Base-by-base conservation (phyloP, 805 yeast species). In the Saccharomycopsis sp. region DNA sequence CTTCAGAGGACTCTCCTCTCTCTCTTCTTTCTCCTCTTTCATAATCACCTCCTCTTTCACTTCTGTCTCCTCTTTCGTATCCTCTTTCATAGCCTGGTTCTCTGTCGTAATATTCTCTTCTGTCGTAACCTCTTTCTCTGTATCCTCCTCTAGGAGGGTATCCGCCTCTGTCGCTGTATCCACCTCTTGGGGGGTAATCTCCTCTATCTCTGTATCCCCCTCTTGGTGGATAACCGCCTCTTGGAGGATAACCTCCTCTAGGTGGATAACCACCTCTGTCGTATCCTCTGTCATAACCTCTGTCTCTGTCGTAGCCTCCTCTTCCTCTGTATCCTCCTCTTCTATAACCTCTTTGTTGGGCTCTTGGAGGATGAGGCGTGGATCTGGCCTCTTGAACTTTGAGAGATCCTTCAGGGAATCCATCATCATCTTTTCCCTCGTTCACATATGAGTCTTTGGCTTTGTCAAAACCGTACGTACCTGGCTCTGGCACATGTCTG, bases 361-460 rank as follows among this genome's bases (percentile, higher is more conserved):
- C 52, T 52, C 59, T 42, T 47, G 59, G 60, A 24, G 63, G 62
- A 54, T 59, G 61, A 35, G 61, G 61, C 5, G 58, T 59, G 15
- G 62, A 58, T 42, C 57, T 52, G 7, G 63, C 63, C 41, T 62
- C 29, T 47, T 61, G 63, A 9, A 61, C 59, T 5, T 25, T 29
- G 52, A 61, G 56, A n/a, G 58, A 54, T 3, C 63, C 63, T 54
- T 58, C 62, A 8, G 63, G 63, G 8, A 41, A 52, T 3, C 25
- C 59, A 19, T 49, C 58, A 8, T 55, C 58, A 19, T 51, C 58
- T 14, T 49, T 20, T 8, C 38, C 38, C 38, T 29, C 38, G 38
- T 29, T 29, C 12, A 29, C 38, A 12, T 29, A 29, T 12, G 38
- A 29, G 38, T 47, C 50, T 14, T 47, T 47, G 20, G 50, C 5